A percentile compares a stretch with the other conserved stretches of the same genome.
Evolutionary conservation across 129 eudicot genomes (phyloP).

Genomic region (Pulicaria dysenterica): DNA sequence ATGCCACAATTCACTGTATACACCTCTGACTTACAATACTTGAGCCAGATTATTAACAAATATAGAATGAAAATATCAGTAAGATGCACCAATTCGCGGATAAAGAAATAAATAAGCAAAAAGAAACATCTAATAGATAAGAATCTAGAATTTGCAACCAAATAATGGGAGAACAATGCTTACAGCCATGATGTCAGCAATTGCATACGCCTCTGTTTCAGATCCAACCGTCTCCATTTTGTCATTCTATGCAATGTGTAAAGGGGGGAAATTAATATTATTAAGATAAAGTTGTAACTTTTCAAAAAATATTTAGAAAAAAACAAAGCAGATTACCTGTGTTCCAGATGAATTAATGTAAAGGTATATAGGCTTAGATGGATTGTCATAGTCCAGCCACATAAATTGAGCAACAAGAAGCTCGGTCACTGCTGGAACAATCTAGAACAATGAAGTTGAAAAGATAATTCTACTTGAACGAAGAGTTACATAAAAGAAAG

Average conservation of each 20-base stretch:
- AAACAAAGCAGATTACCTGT: slow-evolving; percentile 47
- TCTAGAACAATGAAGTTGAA: slow-evolving; percentile 47
- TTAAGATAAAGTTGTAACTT: background rate
- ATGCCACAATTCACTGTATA: slow-evolving; percentile 70
- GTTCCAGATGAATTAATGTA: slow-evolving; percentile 92
- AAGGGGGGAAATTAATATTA: slow-evolving; percentile 2
- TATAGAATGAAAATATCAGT: no score
- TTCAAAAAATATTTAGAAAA: background rate
- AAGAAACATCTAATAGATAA: no score
- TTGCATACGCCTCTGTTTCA: slow-evolving; percentile 79
- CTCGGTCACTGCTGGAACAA: slow-evolving; percentile 85
- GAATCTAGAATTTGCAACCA: background rate
- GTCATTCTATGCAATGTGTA: slow-evolving; percentile 53
- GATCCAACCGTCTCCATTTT: slow-evolving; percentile 65
- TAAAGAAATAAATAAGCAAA: no score
- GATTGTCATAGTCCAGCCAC: slow-evolving; percentile 81
- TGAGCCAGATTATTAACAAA: background rate
- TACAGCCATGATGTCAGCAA: slow-evolving; percentile 83
- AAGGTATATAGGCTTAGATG: slow-evolving; percentile 75
- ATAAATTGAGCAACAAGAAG: slow-evolving; percentile 83
- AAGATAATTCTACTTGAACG: background rate
- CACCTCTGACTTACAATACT: slow-evolving; percentile 65
- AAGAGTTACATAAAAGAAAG: background rate
- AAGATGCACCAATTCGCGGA: no score
- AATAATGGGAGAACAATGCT: slow-evolving; percentile 27